These are phyloP conservation scores for Peronospora farinosa DNA, from an alignment of 352 stramenopile species.

Conservation along the genomic window DNA sequence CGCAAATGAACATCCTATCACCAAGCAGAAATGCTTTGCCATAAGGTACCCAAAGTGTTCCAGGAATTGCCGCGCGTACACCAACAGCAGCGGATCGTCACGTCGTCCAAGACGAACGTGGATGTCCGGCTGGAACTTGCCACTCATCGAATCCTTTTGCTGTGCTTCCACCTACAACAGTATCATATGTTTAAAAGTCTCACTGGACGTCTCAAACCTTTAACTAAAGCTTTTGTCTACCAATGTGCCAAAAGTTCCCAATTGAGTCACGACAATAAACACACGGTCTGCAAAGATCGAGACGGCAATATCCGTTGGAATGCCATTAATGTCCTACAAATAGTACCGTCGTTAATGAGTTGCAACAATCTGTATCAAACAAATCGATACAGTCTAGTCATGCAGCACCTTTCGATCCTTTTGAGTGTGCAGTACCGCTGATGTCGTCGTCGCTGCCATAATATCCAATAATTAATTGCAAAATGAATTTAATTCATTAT, in stretches of 20 bases:
- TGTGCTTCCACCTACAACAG: constrained; percentile 52
- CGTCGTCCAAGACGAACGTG: constrained; percentile 66
- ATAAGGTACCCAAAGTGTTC: constrained; percentile 73
- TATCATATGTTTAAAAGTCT: background rate
- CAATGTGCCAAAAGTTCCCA: constrained; percentile 77
- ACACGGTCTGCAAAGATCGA: constrained; percentile 77
- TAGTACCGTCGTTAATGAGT: background rate
- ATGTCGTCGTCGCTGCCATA: constrained; percentile 10
- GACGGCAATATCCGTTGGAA: constrained; percentile 62
- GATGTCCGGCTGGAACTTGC: constrained; percentile 72
- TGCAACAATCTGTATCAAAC: background rate
- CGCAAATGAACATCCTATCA: background rate
- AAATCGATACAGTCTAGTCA: background rate
- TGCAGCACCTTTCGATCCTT: constrained; percentile 32
- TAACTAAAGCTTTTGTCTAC: constrained; percentile 20
- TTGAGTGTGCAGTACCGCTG: constrained; percentile 38
- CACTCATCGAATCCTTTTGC: constrained; percentile 72
- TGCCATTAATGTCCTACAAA: constrained; percentile 61
- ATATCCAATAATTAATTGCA: constrained; percentile 6
- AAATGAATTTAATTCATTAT: background rate
- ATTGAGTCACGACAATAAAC: constrained; percentile 75
- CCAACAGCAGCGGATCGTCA: constrained; percentile 75
- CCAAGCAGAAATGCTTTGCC: background rate
- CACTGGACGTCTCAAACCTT: background rate
- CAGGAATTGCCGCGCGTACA: constrained; percentile 78